Evolutionary conservation across 2,329 filamentous ascomycete genomes (phyloP).

Genomic region (Aspergillus uvarum): DNA sequence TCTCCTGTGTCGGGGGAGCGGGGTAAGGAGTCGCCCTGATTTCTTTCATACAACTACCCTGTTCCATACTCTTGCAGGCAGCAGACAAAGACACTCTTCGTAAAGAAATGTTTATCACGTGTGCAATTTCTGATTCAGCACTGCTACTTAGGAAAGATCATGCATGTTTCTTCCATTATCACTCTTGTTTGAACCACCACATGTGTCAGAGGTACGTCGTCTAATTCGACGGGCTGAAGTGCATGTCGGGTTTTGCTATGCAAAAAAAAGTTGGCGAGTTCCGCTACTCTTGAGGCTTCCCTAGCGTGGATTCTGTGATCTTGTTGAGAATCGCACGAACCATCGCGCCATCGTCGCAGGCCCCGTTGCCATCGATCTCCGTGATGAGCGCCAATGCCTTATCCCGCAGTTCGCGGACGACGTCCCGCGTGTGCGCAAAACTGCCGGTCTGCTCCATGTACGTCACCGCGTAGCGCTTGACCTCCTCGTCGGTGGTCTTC

Average conservation of each 20-base stretch:
- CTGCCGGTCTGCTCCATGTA: slow-evolving; percentile 91
- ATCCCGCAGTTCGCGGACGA: slow-evolving; percentile 63
- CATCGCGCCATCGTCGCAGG: slow-evolving; percentile 55
- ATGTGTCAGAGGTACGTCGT: neutral
- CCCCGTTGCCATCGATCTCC: slow-evolving; percentile 57
- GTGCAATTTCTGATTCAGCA: neutral
- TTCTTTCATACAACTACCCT: neutral
- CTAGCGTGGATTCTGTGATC: slow-evolving; percentile 52
- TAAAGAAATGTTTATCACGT: neutral
- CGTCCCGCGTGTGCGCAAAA: slow-evolving; percentile 78
- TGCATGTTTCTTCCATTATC: neutral
- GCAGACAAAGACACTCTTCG: neutral
- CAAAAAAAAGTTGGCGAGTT: neutral
- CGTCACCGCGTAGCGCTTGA: slow-evolving; percentile 84
- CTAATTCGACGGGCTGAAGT: neutral
- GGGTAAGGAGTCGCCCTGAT: neutral
- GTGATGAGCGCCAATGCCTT: slow-evolving; percentile 64
- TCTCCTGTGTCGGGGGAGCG: neutral
- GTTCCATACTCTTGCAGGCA: neutral
- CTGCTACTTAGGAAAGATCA: neutral
- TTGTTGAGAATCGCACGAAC: slow-evolving; percentile 69
- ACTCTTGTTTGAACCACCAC: neutral
- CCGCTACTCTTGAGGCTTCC: slow-evolving; percentile 18
- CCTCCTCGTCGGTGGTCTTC: slow-evolving; percentile 79
- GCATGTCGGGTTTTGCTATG: neutral